Base-by-base conservation (phyloP, 345 rosid species). In the Heritiera littoralis region DNA sequence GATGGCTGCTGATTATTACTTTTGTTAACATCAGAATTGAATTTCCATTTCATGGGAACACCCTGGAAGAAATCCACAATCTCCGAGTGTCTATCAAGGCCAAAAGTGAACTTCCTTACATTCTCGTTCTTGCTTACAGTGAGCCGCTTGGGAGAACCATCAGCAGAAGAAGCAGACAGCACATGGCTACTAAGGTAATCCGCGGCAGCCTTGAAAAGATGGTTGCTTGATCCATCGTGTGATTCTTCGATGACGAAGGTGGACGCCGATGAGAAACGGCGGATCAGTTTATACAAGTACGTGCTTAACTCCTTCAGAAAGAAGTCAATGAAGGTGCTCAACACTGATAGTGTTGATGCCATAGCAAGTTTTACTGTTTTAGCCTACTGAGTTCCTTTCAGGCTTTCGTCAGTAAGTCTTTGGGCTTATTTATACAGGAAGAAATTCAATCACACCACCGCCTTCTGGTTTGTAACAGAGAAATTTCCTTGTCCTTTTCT, bases 61-160 rank as follows among this genome's bases (percentile, higher is more conserved):
- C 78, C 89, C 14, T 76, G 66, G 59, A 81, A 88, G 6, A 2
- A 4, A 69, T 86, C 89, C 9, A 84, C 83, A 18, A 84, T 75
- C 68, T 83, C 83, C 3, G 83, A 83, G 73, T 81, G 81, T 0
- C 18, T 59, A 74, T 83, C 87, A 0, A 86, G 81, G 13, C 90
- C 84, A 35, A 77, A 83, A 0, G 83, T 76, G 12, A 84, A 52
- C 6, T 6, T 71, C 71, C 81, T 83, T 45, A 69, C 71, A 59
- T 59, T 84, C 74, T 86, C 87, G 18, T 9, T 81, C 79, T 83
- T 86, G 55, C 88, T 86, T 3, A 79, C 86, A 0, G 85, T 82
- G 66, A 88, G 67, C 13, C 89, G 75, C 28, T 70, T 79, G 1
- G 84, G 80, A 0, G 66, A 45, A 38, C 12, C 48, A 1, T 77